Base-by-base conservation (phyloP, 2,329 filamentous ascomycete species). In the Arthrocladium fulminans region DNA sequence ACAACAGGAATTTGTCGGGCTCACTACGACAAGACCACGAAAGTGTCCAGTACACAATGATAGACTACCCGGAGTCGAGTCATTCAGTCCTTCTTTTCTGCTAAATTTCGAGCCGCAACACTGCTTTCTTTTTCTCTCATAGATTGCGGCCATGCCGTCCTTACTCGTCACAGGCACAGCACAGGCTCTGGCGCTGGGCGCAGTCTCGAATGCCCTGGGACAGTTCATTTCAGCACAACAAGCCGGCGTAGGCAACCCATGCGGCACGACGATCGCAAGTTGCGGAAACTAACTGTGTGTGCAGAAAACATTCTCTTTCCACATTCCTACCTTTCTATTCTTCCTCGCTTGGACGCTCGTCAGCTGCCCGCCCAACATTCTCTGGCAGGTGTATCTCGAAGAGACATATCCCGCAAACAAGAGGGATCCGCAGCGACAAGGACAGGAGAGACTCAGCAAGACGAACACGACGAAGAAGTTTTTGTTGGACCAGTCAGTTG, bases 371-470 rank as follows among this genome's bases (percentile, higher is more conserved):
- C 85, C 85, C 38, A 96, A 96, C 67, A 86, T 88, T 61, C 63
- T 86, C 59, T 95, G 88, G 88, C 88, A 94, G 73, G 75, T 79
- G 34, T 86, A 77, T 61, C 74, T 95, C 45, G 88, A 95, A 66
- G 70, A 75, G 4, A 67, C 72, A 2, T 94, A 88, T 61, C 88
- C 88, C 0, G 42, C 47, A 9, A 43, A 35, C 15, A 38, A 49
- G 42, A 37, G 40, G 49, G 25, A 55, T 51, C 41, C 41, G 25
- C 10, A 19, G 22, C 39, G 15, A 20, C 19, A 50, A 25, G 51
- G 32, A 5, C 49, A 51, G 19, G 54, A 47, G 54, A 61, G 59
- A 30, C 52, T 65, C 22, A 71, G 68, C 58, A 64, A 71, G 45
- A 61, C 59, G 48, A 80, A 79, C 56, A 73, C 75, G 2, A 57